Conservation (phyloP, 1,284 basidiomycete genomes). For the Cryptococcus neoformans region DNA sequence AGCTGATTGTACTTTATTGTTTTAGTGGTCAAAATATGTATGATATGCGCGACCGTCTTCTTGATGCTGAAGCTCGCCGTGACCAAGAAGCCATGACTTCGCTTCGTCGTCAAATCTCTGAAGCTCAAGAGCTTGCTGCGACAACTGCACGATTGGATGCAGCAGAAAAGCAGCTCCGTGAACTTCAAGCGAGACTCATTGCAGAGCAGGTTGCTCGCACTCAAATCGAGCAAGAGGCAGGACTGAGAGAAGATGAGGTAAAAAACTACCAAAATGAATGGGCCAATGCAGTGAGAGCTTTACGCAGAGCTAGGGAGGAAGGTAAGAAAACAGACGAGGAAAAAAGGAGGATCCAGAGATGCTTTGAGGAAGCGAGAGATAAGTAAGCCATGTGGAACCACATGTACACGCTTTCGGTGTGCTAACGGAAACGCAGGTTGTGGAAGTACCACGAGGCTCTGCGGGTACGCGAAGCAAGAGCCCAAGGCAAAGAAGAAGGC, state of each 20-base stretch:
- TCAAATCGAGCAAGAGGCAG: constrained; percentile 29
- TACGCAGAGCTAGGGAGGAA: constrained; percentile 41
- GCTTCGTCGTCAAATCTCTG: constrained; percentile 13
- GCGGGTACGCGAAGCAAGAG: constrained; percentile 39
- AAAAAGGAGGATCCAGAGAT: constrained; percentile 25
- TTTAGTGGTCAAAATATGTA: constrained; percentile 29
- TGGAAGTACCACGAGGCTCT: constrained; percentile 41
- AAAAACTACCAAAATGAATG: constrained; percentile 39
- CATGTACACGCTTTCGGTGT: background rate
- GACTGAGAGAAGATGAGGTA: constrained; percentile 25
- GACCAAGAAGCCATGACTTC: constrained; percentile 11
- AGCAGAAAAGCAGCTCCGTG: constrained; percentile 35
- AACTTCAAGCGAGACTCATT: constrained; percentile 43
- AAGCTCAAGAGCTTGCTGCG: constrained; percentile 21
- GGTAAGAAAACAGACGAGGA: constrained; percentile 43
- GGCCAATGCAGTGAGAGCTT: constrained; percentile 34
- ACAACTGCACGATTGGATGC: constrained; percentile 30
- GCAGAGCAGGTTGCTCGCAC: constrained; percentile 39
- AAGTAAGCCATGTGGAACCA: constrained; percentile 24
- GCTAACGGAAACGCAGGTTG: constrained; percentile 1
- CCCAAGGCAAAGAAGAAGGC: constrained; percentile 41
- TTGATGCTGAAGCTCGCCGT: constrained; percentile 13
- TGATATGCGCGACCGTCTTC: constrained; percentile 31
- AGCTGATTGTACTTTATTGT: background rate
- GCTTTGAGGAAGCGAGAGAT: constrained; percentile 40